Evolutionary conservation across 2,329 filamentous ascomycete genomes (phyloP).

Genomic region (Hypoxylon sp.): DNA sequence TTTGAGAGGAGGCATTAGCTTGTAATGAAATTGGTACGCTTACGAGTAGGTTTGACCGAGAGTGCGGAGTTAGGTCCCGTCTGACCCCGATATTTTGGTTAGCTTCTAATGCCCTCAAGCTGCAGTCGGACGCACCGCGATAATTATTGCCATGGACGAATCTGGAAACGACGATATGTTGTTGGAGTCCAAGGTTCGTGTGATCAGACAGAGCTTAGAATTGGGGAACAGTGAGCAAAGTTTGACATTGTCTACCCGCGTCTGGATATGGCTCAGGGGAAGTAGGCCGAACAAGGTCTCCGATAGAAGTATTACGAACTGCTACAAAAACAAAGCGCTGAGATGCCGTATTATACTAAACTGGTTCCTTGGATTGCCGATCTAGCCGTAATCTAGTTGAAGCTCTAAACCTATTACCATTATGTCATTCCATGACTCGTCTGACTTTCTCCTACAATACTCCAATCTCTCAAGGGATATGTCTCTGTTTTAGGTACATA

Average conservation of each 20-base stretch:
- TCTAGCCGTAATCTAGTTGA: neutral
- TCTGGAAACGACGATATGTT: neutral
- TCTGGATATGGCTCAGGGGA: too few species aligned
- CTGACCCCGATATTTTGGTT: neutral
- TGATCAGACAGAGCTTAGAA: too few species aligned
- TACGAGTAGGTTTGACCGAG: too few species aligned
- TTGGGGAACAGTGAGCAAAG: too few species aligned
- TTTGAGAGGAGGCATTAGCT: neutral
- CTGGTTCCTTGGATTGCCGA: neutral
- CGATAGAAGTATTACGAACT: neutral
- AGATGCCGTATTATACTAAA: neutral
- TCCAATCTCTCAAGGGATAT: constrained; percentile 9
- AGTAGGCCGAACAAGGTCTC: neutral
- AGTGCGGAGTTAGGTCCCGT: neutral
- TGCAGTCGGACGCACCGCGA: neutral
- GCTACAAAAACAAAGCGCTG: neutral
- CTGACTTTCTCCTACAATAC: constrained; percentile 2
- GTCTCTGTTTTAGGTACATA: neutral
- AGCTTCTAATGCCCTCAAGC: neutral
- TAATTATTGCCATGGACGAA: neutral
- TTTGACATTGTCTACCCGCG: too few species aligned
- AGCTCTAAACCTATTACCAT: neutral
- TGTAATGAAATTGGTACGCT: neutral
- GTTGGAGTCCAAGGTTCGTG: neutral
- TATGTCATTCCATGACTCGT: neutral